phyloP scores from a whole-genome alignment of 495 filamentous ascomycete genomes.

The Penicillium parvum region DNA sequence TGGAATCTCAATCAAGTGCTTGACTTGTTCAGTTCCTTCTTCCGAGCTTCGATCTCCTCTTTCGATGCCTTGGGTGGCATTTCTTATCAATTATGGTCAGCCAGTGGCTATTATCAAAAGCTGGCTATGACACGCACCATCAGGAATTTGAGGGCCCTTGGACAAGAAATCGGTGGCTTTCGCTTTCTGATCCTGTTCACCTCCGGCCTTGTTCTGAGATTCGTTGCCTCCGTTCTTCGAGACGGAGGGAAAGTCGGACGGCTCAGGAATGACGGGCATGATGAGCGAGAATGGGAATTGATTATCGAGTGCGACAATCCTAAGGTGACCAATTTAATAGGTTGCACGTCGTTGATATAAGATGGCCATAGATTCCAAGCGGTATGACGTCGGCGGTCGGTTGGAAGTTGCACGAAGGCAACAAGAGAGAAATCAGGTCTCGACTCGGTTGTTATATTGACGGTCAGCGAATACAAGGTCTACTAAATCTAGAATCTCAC shows the following conservation, averaged over 20 bases:
- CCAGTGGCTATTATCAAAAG: background rate
- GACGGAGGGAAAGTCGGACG: constrained; percentile 21
- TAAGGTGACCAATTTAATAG: too few relatives aligned
- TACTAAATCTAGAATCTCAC: too few relatives aligned
- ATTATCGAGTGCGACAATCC: too few relatives aligned
- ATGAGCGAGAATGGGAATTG: constrained; percentile 1
- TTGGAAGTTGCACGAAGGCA: background rate
- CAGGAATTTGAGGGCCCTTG: constrained; percentile 45
- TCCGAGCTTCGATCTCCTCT: constrained; percentile 62
- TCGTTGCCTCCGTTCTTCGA: constrained; percentile 21
- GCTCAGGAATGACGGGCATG: constrained; percentile 38
- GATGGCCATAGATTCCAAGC: constrained; percentile 13
- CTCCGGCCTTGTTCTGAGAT: constrained; percentile 18
- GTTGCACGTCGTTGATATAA: too few relatives aligned
- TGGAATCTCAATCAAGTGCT: too few relatives aligned
- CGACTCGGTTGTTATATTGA: background rate
- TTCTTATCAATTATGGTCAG: constrained; percentile 26
- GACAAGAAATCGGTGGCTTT: constrained; percentile 32
- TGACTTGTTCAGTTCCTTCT: constrained; percentile 60
- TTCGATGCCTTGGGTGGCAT: constrained; percentile 57
- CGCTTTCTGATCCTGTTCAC: constrained; percentile 30
- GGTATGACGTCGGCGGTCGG: constrained; percentile 24
- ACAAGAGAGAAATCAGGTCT: background rate
- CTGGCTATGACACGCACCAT: constrained; percentile 27
- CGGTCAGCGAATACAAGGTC: too few relatives aligned